Percentiles rank a stretch among this genome's conserved stretches.
Evolutionary conservation across 257 asterid genomes (phyloP).

Genomic region (Jaltomata sinuosa): DNA sequence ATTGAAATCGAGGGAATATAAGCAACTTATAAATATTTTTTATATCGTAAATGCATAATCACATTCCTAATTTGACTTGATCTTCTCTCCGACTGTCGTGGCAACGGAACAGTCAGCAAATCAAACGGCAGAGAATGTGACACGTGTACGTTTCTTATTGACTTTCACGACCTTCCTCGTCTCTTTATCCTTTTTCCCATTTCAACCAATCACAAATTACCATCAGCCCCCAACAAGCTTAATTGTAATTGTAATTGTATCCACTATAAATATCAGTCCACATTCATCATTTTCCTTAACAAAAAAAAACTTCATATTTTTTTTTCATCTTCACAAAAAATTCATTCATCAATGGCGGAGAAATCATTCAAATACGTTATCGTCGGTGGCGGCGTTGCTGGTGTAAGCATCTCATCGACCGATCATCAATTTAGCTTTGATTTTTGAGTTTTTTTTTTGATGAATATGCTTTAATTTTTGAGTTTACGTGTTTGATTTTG

Average conservation of each 20-base stretch:
- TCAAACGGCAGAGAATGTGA: neutral
- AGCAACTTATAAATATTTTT: too few relatives aligned
- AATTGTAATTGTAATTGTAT: neutral
- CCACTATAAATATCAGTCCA: neutral
- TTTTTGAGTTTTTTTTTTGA: neutral
- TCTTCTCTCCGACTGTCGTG: too few relatives aligned
- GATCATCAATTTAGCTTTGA: neutral
- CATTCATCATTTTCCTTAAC: neutral
- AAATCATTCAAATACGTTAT: slow-evolving; percentile 83
- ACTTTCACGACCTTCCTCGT: neutral
- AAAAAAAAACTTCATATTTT: neutral
- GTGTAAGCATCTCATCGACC: slow-evolving; percentile 40
- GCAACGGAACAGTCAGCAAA: too few relatives aligned
- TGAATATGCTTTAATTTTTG: neutral
- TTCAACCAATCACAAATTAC: neutral
- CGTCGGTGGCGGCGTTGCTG: slow-evolving; percentile 88
- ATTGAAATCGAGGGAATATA: too few relatives aligned
- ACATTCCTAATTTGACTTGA: too few relatives aligned
- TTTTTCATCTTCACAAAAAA: neutral
- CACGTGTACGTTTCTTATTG: slow-evolving; percentile 28
- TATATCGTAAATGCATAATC: too few relatives aligned
- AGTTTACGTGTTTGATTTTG: neutral
- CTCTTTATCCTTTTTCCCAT: neutral
- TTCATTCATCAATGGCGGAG: slow-evolving; percentile 44
- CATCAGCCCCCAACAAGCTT: neutral